Base-by-base conservation (phyloP, 2,329 filamentous ascomycete species). In the Monilinia fructigena region DNA sequence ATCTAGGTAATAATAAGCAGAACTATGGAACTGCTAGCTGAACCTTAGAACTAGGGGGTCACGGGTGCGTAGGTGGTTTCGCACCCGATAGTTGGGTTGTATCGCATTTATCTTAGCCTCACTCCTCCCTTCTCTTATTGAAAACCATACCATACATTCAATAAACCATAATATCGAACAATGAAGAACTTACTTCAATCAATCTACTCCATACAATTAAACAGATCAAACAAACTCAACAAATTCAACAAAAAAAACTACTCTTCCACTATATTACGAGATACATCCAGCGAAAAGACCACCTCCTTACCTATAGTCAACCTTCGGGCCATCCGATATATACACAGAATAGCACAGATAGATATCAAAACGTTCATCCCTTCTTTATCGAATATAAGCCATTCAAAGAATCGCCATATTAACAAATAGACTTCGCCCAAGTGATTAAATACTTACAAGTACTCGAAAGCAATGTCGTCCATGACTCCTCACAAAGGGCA, bases 391-490 rank as follows among this genome's bases (percentile, higher is more conserved):
- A 48, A 18, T 8, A 59, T 23, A 35, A 35, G 40, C 26, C 40
- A 31, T 23, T 47, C 18, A 8, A 3, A 48, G n/a, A 18, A 35
- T 35, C 20, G 40, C 20, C 23, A 14, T 26, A 38, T 23, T 11
- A 40, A 50, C 20, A 38, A 11, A 50, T 6, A 60, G n/a, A 23
- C 20, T 20, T 54, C 48, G 28, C 18, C 60, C 26, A n/a, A 35
- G 70, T 70, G 69, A 70, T 72, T 71, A 69, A 77, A 75, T 82
- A 82, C 82, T 81, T 82, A 78, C 80, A 79, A 80, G 82, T 70
- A 31, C 72, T 69, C 70, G 78, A 78, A 78, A 72, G 75, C 75
- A 64, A 83, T 83, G 82, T 80, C 81, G 74, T 76, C 79, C 58
- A 77, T 77, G 74, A 73, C 75, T 66, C 76, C 78, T 72, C 76